phyloP scores from a whole-genome alignment of 83 land plant genomes.

The Picea abies region DNA sequence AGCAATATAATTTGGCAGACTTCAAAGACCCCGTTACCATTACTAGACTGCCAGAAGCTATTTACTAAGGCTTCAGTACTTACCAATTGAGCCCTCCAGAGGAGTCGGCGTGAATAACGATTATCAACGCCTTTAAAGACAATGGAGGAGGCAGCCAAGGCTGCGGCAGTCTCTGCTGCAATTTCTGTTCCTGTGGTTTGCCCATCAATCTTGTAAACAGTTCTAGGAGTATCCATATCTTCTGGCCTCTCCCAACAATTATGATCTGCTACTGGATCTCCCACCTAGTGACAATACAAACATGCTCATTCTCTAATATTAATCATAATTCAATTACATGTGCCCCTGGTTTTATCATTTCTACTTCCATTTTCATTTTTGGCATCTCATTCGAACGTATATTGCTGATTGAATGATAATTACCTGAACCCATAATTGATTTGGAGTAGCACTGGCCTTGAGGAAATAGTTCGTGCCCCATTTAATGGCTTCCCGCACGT shows the following conservation, averaged over 20 bases:
- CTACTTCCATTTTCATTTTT: too few species aligned
- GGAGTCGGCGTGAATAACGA: slow-evolving; percentile 14
- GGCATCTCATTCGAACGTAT: too few species aligned
- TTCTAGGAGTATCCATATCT: slow-evolving; percentile 5
- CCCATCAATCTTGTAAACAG: slow-evolving; percentile 12
- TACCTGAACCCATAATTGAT: slow-evolving; percentile 61
- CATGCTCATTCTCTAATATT: too few species aligned
- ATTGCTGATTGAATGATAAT: too few species aligned
- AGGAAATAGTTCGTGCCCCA: slow-evolving; percentile 88
- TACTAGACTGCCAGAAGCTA: too few species aligned
- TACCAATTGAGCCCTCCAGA: not conserved
- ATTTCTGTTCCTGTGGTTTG: slow-evolving; percentile 17
- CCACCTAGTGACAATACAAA: not conserved
- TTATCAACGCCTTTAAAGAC: slow-evolving; percentile 11
- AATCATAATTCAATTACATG: too few species aligned
- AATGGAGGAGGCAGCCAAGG: slow-evolving; percentile 23
- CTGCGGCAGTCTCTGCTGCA: slow-evolving; percentile 22
- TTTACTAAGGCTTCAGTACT: not conserved
- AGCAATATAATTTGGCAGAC: not conserved
- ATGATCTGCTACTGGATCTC: not conserved
- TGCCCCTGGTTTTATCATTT: too few species aligned
- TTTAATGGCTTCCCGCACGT: slow-evolving; percentile 40
- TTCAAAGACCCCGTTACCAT: not conserved
- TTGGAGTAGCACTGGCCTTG: slow-evolving; percentile 54
- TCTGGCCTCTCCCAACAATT: slow-evolving; percentile 4